These are phyloP conservation scores for Beauveria bassiana DNA, from an alignment of 2,329 filamentous ascomycete genomes.

Conservation along the genomic window DNA sequence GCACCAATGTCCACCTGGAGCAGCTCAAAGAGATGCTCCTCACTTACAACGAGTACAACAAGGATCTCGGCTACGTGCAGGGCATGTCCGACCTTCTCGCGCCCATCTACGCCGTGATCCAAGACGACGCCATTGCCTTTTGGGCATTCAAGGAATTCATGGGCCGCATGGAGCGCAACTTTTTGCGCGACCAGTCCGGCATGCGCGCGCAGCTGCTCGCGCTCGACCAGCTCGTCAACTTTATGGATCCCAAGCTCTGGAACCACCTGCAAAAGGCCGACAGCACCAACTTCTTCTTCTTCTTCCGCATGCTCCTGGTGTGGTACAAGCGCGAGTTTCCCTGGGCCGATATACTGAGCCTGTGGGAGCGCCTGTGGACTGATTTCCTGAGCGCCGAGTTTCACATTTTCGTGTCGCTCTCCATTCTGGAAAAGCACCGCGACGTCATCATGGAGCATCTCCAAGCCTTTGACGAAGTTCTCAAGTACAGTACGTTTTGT, in stretches of 20 bases:
- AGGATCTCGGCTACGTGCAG: conserved; percentile 91
- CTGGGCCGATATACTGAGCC: conserved; percentile 75
- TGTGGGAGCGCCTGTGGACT: conserved; percentile 95
- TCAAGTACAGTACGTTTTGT: conserved; percentile 75
- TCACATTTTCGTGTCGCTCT: conserved; percentile 87
- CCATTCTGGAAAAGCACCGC: conserved; percentile 92
- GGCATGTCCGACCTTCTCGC: conserved; percentile 97
- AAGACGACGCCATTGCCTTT: conserved; percentile 94
- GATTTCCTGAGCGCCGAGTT: conserved; percentile 85
- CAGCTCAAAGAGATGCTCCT: conserved; percentile 99
- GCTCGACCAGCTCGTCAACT: conserved; percentile 88
- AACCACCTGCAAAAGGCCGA: conserved; percentile 82
- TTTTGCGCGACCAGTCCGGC: conserved; percentile 87
- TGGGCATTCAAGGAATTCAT: conserved; percentile 97
- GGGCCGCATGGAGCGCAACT: conserved; percentile 97
- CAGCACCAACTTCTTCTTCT: conserved; percentile 99
- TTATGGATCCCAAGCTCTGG: conserved; percentile 94
- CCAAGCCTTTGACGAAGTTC: conserved; percentile 88
- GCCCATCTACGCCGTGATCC: conserved; percentile 92
- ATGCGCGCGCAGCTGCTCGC: conserved; percentile 90
- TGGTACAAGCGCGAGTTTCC: conserved; percentile 98
- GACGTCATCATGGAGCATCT: conserved; percentile 94
- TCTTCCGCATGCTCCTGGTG: conserved; percentile 97
- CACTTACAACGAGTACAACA: conserved; percentile 98
- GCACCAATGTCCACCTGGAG: conserved; percentile 95